Evolutionary conservation across 345 rosid genomes (phyloP), one percentile per base, ranked within the genome.

Genomic region (Acer yangbiense): DNA sequence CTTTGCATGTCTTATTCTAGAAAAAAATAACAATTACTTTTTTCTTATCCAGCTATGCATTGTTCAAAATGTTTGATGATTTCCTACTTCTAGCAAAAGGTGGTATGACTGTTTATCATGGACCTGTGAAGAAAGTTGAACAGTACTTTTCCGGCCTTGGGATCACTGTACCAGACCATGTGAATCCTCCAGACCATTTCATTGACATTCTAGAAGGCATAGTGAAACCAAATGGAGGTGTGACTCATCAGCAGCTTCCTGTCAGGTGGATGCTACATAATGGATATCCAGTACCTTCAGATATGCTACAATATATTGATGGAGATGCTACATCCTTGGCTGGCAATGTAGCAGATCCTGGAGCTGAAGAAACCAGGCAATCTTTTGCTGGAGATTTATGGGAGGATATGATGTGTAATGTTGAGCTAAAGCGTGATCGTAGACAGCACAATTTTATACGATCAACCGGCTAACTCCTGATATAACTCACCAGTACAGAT

Each of bases 41-140:
- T 27, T 82, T 70, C 68, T 86, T 78, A 77, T 80, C 69, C 89
- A 94, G 95, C 84, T 91, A 86, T 76, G 79, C 92, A 7, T 77
- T 92, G 87, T 92, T 90, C 94, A 91, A 89, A 85, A 94, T 91
- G 98, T 94, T 94, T 83, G 97, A 94, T 72, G 98, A 94, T 83
- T 84, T 94, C 81, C 87, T 94, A 76, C 89, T 94, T 75, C 90
- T 94, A 73, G 97, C 97, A 69, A 92, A 90, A 87, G 98, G 98
- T 71, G 98, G 98, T 13, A 80, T 90, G 7, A 87, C 90, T 11
- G 97, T 88, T 44, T 94, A 91, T 86, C 98, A 85, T 72, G 98
- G 98, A 72, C 72, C 98, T 1, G 89, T 85, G 6, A 94, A 91
- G 81, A 91, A 94, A 73, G 89, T 89, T 2, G 98, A 94, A 83